These are phyloP conservation scores for Amanita subjunquillea DNA, from an alignment of 768 basidiomycete genomes.

Conservation along the genomic window DNA sequence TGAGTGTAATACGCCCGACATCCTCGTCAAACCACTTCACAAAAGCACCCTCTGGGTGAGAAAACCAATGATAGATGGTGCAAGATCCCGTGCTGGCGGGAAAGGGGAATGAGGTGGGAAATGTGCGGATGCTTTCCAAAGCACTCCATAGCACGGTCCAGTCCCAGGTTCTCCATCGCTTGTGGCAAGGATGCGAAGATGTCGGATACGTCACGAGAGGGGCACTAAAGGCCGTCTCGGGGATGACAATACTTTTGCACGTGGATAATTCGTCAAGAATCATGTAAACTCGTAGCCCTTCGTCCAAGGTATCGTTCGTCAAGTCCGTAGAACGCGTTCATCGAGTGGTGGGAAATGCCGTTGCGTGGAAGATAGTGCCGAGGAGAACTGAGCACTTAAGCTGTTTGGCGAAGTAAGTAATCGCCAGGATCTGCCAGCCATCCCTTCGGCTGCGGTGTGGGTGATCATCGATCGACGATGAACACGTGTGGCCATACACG, in stretches of 20 bases:
- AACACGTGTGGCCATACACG: constrained; percentile 20
- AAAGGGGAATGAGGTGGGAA: background rate
- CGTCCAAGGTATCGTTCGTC: constrained; percentile 17
- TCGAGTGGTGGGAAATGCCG: background rate
- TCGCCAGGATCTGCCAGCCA: constrained; percentile 23
- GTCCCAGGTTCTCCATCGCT: constrained; percentile 2
- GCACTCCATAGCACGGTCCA: background rate
- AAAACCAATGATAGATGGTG: background rate
- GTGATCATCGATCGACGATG: constrained; percentile 38
- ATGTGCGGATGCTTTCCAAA: background rate
- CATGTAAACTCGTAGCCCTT: constrained; percentile 19
- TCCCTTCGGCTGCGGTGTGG: constrained; percentile 14
- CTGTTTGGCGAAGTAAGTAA: constrained; percentile 8
- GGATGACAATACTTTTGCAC: background rate
- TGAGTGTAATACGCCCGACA: background rate
- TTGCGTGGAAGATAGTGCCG: background rate
- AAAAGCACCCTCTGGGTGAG: background rate
- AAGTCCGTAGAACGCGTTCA: constrained; percentile 7
- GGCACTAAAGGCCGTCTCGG: background rate
- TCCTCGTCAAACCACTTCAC: background rate
- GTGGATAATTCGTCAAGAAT: constrained; percentile 28
- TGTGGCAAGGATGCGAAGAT: background rate
- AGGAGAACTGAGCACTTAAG: constrained; percentile 1
- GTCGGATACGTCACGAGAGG: background rate
- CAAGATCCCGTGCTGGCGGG: constrained; percentile 4